Percentiles rank a stretch among this genome's conserved stretches.
These are phyloP conservation scores for Trametes meyenii DNA, from an alignment of 768 basidiomycete genomes.

Conservation along the genomic window DNA sequence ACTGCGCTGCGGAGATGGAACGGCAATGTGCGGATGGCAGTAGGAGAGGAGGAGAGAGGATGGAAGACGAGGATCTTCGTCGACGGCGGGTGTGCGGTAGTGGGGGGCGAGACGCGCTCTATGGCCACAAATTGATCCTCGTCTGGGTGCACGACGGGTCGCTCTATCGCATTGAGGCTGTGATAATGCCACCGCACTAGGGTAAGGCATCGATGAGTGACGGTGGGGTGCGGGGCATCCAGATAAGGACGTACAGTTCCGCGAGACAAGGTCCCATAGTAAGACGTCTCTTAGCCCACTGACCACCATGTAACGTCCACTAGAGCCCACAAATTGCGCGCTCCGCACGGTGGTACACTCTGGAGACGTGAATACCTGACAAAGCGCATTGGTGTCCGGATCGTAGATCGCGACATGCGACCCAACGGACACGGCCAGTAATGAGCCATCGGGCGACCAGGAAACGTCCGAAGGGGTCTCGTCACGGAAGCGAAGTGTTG, in stretches of 20 bases:
- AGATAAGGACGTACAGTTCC: slow-evolving; percentile 51
- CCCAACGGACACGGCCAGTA: slow-evolving; percentile 75
- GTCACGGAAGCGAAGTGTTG: slow-evolving; percentile 70
- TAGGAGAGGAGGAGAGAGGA: slow-evolving; percentile 47
- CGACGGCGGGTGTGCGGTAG: slow-evolving; percentile 17
- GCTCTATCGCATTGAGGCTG: slow-evolving; percentile 41
- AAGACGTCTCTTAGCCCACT: slow-evolving; percentile 51
- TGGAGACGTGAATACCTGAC: slow-evolving; percentile 60
- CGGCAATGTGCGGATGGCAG: slow-evolving; percentile 52
- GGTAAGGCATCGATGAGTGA: slow-evolving; percentile 1
- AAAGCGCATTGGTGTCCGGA: slow-evolving; percentile 58
- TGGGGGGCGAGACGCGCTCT: slow-evolving; percentile 35
- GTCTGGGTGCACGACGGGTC: slow-evolving; percentile 56
- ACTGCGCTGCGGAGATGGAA: slow-evolving; percentile 59
- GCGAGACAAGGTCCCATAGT: slow-evolving; percentile 73
- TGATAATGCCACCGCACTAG: slow-evolving; percentile 66
- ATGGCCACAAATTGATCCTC: slow-evolving; percentile 65
- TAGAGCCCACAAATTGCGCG: slow-evolving; percentile 67
- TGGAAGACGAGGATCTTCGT: slow-evolving; percentile 52
- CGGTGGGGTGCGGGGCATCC: slow-evolving; percentile 2
- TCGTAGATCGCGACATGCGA: slow-evolving; percentile 76
- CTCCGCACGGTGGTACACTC: slow-evolving; percentile 49
- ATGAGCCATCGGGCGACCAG: slow-evolving; percentile 87
- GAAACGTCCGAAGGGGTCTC: slow-evolving; percentile 64
- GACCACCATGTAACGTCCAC: slow-evolving; percentile 72